These are phyloP conservation scores for Acanthamoeba comandoni DNA, from an alignment of 208 protist genomes.

Conservation along the genomic window DNA sequence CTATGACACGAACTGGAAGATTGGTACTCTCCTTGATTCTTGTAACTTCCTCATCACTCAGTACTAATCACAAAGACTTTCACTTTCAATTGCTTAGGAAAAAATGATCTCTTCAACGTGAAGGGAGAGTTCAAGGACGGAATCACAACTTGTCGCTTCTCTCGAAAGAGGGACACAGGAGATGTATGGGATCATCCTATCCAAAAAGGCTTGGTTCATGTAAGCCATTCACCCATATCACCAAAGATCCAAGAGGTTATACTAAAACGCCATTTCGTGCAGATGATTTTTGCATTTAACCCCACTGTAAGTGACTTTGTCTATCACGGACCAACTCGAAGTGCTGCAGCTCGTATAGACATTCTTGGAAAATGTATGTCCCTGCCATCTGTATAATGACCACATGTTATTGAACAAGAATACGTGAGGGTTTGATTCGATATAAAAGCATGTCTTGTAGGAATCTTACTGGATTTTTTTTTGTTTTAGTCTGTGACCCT, in stretches of 20 bases:
- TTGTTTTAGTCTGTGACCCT: neutral
- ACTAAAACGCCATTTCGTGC: neutral
- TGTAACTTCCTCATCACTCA: neutral
- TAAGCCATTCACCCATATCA: neutral
- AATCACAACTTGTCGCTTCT: conserved; percentile 36
- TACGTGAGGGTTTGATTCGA: neutral
- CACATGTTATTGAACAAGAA: too few species aligned
- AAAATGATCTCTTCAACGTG: neutral
- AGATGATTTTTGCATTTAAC: conserved; percentile 65
- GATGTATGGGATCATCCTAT: conserved; percentile 23
- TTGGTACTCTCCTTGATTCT: neutral
- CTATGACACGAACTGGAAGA: neutral
- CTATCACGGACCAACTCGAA: conserved; percentile 46
- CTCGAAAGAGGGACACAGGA: neutral
- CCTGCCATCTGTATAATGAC: too few species aligned
- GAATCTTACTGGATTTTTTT: neutral
- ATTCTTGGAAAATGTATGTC: neutral
- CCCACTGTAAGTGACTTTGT: conserved; percentile 20
- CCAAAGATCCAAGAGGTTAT: neutral
- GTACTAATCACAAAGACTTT: neutral
- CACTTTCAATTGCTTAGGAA: neutral
- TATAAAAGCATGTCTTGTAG: too few species aligned
- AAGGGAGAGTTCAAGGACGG: neutral
- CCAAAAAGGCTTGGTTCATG: neutral
- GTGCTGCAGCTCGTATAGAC: too few species aligned